phyloP scores from a whole-genome alignment of 306 rosid species.

The Vigna hirtella region DNA sequence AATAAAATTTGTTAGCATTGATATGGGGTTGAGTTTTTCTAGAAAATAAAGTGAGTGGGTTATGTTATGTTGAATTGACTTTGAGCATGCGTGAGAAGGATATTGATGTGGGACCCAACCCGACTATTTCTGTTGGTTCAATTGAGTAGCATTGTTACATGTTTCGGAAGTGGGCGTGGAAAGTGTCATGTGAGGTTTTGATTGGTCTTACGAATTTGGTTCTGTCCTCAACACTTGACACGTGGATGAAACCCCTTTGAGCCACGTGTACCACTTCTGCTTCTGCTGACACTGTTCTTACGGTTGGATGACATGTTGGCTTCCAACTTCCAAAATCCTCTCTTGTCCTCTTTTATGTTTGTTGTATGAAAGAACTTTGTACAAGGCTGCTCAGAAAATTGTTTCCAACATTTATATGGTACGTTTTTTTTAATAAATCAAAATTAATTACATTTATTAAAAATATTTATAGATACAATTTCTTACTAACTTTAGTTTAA shows the following conservation, averaged over 20 bases:
- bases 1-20: conserved; percentile 23
- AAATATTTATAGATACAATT: too few relatives aligned
- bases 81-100: conserved; percentile 53
- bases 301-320: conserved; percentile 58
- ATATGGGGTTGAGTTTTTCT: conserved; percentile 19
- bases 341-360: too few relatives aligned
- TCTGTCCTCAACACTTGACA: conserved; percentile 28
- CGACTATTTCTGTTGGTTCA: conserved; percentile 44
- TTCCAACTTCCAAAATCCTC: conserved; percentile 31
- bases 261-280: conserved; percentile 35
- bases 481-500: too few relatives aligned
- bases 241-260: not conserved
- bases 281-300: conserved; percentile 58
- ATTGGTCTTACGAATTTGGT: conserved; percentile 40
- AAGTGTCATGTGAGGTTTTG: conserved; percentile 29
- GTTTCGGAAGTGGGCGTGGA: conserved; percentile 50
- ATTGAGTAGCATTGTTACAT: conserved; percentile 49
- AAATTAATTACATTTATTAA: too few relatives aligned
- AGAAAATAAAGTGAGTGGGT: conserved; percentile 26
- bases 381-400: too few relatives aligned
- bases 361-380: too few relatives aligned
- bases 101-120: conserved; percentile 46
- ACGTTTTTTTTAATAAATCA: too few relatives aligned
- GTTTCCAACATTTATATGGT: too few relatives aligned
- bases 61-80: conserved; percentile 21